Conservation (phyloP, 2,329 filamentous ascomycete species). For the Trichoderma sp. region DNA sequence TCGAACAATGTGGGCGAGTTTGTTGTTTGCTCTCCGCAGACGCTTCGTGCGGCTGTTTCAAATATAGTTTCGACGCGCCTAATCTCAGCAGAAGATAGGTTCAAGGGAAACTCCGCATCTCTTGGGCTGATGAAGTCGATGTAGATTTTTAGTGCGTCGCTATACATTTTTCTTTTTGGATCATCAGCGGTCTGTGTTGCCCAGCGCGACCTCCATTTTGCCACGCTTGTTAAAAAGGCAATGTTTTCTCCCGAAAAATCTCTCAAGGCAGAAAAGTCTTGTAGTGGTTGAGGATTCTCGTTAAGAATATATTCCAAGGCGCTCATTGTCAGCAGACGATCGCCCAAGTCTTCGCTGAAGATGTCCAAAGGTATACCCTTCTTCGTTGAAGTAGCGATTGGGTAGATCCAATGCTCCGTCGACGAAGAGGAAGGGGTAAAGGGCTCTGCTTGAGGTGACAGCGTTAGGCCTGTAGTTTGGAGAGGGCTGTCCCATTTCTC, state of each 20-base stretch:
- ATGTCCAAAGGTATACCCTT: slow-evolving; percentile 24
- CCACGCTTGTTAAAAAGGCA: slow-evolving; percentile 61
- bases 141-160: slow-evolving; percentile 63
- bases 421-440: slow-evolving; percentile 25
- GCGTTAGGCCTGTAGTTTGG: slow-evolving; percentile 1
- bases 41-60: slow-evolving; percentile 51
- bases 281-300: slow-evolving; percentile 61
- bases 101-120: slow-evolving; percentile 66
- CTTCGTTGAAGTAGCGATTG: slow-evolving; percentile 8
- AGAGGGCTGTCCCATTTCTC: slow-evolving; percentile 29
- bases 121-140: slow-evolving; percentile 60
- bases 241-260: slow-evolving; percentile 75
- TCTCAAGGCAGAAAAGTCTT: slow-evolving; percentile 64
- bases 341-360: slow-evolving; percentile 34
- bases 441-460: slow-evolving; percentile 23
- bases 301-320: slow-evolving; percentile 64
- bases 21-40: slow-evolving; percentile 44
- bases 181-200: slow-evolving; percentile 7
- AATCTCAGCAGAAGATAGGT: slow-evolving; percentile 60
- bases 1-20: slow-evolving; percentile 47
- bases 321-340: slow-evolving; percentile 59
- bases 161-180: slow-evolving; percentile 50
- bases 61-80: slow-evolving; percentile 58
- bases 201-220: slow-evolving; percentile 54
- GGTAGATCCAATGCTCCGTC: slow-evolving; percentile 7